Percentiles rank a stretch among this genome's conserved stretches.
Evolutionary conservation across 2,329 filamentous ascomycete genomes (phyloP).

Genomic region (Ceratocystis cubensis): DNA sequence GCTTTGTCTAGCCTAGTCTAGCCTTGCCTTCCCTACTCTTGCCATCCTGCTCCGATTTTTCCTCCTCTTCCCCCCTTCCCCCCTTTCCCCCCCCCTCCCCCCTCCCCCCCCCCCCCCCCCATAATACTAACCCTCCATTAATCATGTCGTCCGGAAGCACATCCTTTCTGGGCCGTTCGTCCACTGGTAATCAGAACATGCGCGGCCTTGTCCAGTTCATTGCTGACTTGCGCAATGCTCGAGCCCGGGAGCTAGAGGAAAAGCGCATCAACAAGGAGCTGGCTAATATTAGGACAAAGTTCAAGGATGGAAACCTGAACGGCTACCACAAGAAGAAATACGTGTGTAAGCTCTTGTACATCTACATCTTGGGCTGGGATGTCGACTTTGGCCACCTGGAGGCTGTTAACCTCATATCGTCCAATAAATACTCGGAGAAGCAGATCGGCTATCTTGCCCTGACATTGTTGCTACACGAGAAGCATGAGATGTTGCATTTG

Average conservation of each 20-base stretch:
- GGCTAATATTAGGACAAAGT: conserved; percentile 96
- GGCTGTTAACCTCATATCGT: conserved; percentile 93
- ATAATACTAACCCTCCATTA: too few species aligned
- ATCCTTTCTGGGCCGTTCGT: conserved; percentile 55
- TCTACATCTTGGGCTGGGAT: conserved; percentile 97
- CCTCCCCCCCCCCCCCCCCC: conserved; percentile 14
- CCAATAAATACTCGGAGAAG: conserved; percentile 96
- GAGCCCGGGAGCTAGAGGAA: conserved; percentile 90
- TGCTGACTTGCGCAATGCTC: conserved; percentile 85
- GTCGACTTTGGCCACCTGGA: conserved; percentile 98
- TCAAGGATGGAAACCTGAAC: conserved; percentile 85
- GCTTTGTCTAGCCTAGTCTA: neutral
- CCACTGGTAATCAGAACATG: conserved; percentile 54
- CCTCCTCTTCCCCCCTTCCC: conserved; percentile 13
- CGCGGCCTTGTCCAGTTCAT: conserved; percentile 94
- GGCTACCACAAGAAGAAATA: conserved; percentile 99
- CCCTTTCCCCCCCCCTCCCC: too few species aligned
- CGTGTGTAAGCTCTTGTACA: conserved; percentile 98
- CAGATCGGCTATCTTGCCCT: conserved; percentile 98
- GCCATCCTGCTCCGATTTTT: neutral
- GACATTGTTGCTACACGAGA: conserved; percentile 91
- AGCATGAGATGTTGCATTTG: conserved; percentile 88
- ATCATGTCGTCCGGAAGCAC: conserved; percentile 44
- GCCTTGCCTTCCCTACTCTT: neutral
- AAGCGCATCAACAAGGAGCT: conserved; percentile 99